Percentiles rank a stretch among this genome's conserved stretches.
phyloP scores from a whole-genome alignment of 352 stramenopile species.

The Discostella stelligera region DNA sequence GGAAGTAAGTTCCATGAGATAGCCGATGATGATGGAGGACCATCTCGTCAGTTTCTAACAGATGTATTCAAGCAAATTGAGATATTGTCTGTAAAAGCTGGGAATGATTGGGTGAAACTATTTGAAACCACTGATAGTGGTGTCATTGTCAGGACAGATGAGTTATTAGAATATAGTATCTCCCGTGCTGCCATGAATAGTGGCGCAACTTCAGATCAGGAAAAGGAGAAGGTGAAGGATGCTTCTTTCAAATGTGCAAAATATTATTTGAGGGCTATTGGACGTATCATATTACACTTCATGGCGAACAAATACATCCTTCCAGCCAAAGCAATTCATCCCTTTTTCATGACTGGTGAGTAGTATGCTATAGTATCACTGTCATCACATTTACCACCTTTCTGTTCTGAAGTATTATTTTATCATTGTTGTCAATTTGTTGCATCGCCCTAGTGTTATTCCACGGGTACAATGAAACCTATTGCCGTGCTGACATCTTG shows the following conservation, averaged over 20 bases:
- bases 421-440: too few relatives aligned
- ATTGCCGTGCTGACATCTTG: conserved; percentile 7
- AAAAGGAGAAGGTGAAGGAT: background rate
- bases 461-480: conserved; percentile 9
- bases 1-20: background rate
- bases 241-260: background rate
- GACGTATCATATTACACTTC: conserved; percentile 7
- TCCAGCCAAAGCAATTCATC: conserved; percentile 9
- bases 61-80: conserved; percentile 18
- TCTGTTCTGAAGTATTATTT: too few relatives aligned
- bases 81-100: conserved; percentile 5
- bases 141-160: conserved; percentile 1
- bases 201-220: background rate
- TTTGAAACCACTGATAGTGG: conserved; percentile 9
- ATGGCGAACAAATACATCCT: conserved; percentile 11
- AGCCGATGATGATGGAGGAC: conserved; percentile 6
- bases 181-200: background rate
- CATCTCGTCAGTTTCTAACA: conserved; percentile 13
- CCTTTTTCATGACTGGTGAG: conserved; percentile 13
- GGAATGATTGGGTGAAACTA: conserved; percentile 2
- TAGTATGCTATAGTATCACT: background rate
- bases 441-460: conserved; percentile 2
- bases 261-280: conserved; percentile 11
- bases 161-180: conserved; percentile 1
- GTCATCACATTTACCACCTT: too few relatives aligned